Conservation (phyloP, 768 basidiomycete species). For the Suillus clintonianus region DNA sequence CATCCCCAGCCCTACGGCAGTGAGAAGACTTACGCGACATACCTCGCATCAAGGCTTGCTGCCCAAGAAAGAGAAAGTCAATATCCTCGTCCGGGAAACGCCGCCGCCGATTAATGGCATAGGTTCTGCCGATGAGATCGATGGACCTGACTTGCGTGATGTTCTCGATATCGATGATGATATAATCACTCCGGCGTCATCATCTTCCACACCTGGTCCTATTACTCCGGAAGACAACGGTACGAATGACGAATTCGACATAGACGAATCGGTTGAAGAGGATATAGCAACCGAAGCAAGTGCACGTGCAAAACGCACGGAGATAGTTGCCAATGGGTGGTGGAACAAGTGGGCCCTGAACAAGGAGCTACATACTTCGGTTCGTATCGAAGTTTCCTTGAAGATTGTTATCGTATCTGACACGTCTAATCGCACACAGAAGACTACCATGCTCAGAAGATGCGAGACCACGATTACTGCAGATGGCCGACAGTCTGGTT, state of each 20-base stretch:
- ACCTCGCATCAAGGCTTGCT: conserved; percentile 6
- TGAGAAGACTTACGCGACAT: conserved; percentile 18
- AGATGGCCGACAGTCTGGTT: conserved; percentile 42
- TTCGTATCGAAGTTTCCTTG: conserved; percentile 16
- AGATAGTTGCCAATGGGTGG: conserved; percentile 51
- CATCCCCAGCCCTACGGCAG: conserved; percentile 32
- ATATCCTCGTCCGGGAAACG: conserved; percentile 31
- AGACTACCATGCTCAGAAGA: conserved; percentile 38
- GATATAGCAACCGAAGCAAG: conserved; percentile 23
- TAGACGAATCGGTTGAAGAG: conserved; percentile 23
- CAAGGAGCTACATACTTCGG: conserved; percentile 18
- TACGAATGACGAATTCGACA: conserved; percentile 11
- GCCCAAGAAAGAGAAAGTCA: conserved; percentile 5
- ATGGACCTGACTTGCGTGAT: conserved; percentile 48
- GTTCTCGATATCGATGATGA: conserved; percentile 34
- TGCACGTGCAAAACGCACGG: conserved; percentile 32
- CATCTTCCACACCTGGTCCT: conserved; percentile 37
- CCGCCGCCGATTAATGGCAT: conserved; percentile 19
- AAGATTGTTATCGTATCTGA: conserved; percentile 11
- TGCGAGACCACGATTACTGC: conserved; percentile 50
- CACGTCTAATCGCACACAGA: conserved; percentile 23
- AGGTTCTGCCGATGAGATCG: conserved; percentile 13
- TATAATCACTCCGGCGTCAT: conserved; percentile 28
- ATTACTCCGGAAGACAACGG: conserved; percentile 30
- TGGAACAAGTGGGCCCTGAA: conserved; percentile 50